These are phyloP conservation scores for Paramyrothecium roridum DNA, from an alignment of 2,329 filamentous ascomycete genomes.

Conservation along the genomic window DNA sequence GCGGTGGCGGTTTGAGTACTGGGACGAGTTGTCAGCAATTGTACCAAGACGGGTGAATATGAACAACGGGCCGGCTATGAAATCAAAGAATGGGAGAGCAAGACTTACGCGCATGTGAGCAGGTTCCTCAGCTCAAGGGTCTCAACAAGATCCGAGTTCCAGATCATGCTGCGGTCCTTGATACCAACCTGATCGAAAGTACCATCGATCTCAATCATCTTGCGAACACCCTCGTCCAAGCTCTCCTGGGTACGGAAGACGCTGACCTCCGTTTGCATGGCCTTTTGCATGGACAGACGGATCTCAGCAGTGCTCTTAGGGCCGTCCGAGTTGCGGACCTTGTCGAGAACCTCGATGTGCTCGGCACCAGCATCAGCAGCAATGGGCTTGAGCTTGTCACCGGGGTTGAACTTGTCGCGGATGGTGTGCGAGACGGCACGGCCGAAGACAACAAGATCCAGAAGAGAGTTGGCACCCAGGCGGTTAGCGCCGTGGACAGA, in stretches of 20 bases:
- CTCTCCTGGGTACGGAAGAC: conserved; percentile 95
- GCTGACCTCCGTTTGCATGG: conserved; percentile 95
- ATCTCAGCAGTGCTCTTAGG: conserved; percentile 86
- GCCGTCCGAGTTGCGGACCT: conserved; percentile 78
- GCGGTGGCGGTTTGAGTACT: conserved; percentile 87
- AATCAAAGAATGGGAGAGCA: too few species aligned
- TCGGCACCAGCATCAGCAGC: conserved; percentile 84
- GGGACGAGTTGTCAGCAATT: conserved; percentile 10
- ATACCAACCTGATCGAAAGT: conserved; percentile 81
- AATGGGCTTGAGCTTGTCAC: conserved; percentile 74
- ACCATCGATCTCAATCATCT: conserved; percentile 80
- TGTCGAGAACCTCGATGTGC: conserved; percentile 81
- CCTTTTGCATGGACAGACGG: conserved; percentile 91
- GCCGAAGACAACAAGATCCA: conserved; percentile 96
- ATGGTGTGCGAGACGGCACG: conserved; percentile 97
- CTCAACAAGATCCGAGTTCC: conserved; percentile 97
- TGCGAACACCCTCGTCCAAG: conserved; percentile 87
- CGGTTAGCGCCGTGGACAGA: conserved; percentile 98
- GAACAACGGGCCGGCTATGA: too few species aligned
- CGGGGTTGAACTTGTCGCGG: conserved; percentile 87
- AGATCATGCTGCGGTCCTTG: conserved; percentile 99
- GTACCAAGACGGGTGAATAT: not conserved
- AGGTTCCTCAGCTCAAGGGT: conserved; percentile 93
- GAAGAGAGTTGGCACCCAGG: conserved; percentile 94
- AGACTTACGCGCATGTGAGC: conserved; percentile 90